Percentiles rank a stretch among this genome's conserved stretches.
phyloP scores from a whole-genome alignment of 176 grass and related monocot genomes.

The Eragrostis curvula region DNA sequence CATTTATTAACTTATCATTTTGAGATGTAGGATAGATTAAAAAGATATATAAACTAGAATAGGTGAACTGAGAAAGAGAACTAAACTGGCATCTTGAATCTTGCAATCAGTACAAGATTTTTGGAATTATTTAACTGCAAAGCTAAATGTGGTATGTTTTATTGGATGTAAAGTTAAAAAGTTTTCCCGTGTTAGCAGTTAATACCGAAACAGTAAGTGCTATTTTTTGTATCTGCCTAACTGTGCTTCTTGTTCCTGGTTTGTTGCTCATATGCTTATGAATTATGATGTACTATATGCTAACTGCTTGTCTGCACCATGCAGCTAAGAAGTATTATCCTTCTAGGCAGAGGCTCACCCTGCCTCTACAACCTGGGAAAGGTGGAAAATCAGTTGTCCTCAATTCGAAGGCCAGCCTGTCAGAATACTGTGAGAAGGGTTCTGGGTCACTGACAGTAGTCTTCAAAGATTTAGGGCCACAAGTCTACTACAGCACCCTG shows the following conservation, averaged over 20 bases:
- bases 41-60: not conserved
- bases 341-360: constrained; percentile 81
- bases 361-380: constrained; percentile 62
- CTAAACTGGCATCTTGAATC: not conserved
- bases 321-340: constrained; percentile 94
- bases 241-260: constrained; percentile 10
- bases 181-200: not conserved
- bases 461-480: constrained; percentile 89
- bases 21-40: not conserved
- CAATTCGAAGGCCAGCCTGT: constrained; percentile 62
- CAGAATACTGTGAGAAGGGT: constrained; percentile 79
- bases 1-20: not conserved
- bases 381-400: constrained; percentile 74
- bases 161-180: not conserved
- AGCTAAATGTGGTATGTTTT: constrained; percentile 7
- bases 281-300: not conserved
- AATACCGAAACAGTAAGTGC: not conserved
- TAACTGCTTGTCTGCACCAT: constrained; percentile 19
- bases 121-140: not conserved
- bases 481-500: constrained; percentile 83
- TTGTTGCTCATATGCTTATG: not conserved
- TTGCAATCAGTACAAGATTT: constrained; percentile 11
- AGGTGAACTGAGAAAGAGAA: not conserved
- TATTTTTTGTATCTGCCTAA: constrained; percentile 13
- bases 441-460: constrained; percentile 70